Evolutionary conservation across 1,139 yeast genomes (phyloP), one percentile per base, ranked within the genome.

Genomic region (Zygosaccharomyces pseudobailii): DNA sequence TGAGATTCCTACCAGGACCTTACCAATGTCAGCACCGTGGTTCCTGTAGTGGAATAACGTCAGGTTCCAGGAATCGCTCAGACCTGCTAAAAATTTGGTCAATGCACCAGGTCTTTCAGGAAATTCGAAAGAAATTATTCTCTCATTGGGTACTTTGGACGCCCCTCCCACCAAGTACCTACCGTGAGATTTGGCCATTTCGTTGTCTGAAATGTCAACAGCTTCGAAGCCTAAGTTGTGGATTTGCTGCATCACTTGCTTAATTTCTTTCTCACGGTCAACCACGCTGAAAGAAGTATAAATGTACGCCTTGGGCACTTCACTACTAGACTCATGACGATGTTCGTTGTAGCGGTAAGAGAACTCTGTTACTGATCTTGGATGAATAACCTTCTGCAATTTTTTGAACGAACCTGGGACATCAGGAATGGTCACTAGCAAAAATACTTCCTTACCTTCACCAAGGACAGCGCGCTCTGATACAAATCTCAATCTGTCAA

Each of bases 71-170:
- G 83, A 81, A 32, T 78, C 75, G 61, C 84, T 80, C 62, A 92
- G 70, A 17, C 84, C 77, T 40, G 76, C 77, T 59, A 92, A 75
- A 69, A 92, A 92, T 50, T 79, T 84, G 44, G 84, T 79, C 59
- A 92, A 74, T 0, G 98, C 97, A 37, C 96, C 95, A 1, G 97
- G 97, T 60, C 94, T 82, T 66, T 92, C 99, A 9, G 99, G 99
- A 73, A 92, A 94, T 68, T 89, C 97, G 61, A 92, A 92, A 47
- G 86, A 79, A 57, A 82, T 80, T 39, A 92, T 70, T 58, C 84
- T 80, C 68, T 92, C 99, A 54, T 86, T 75, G 27, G 78, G 73
- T 10, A 84, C 80, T 22, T 72, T 65, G 0, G 84, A 76, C 50
- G 85, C 82, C 48, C 98, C 98, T 49, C 98, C 98, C 24, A 92